Percentiles rank a stretch among this genome's conserved stretches.
phyloP scores from a whole-genome alignment of 176 grass and related monocot genomes.

The Carex pumila region DNA sequence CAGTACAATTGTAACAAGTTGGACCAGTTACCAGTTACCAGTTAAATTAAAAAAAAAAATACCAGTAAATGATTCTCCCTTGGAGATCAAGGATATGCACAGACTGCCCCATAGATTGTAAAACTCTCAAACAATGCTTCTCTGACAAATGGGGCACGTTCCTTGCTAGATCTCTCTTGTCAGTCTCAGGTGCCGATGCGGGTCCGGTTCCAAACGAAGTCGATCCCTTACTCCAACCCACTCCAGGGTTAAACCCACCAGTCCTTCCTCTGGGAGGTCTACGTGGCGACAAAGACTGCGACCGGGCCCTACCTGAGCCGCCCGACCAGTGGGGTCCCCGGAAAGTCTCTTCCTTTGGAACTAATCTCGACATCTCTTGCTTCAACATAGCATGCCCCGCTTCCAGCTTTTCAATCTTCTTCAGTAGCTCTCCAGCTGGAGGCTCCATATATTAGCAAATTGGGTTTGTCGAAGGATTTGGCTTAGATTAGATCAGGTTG shows the following conservation, averaged over 20 bases:
- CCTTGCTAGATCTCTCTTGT: constrained; percentile 30
- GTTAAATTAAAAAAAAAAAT: constrained; percentile 5
- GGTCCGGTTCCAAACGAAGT: constrained; percentile 27
- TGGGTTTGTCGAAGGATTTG: no score
- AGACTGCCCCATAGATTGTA: constrained; percentile 79
- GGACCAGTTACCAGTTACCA: neutral
- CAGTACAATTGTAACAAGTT: neutral
- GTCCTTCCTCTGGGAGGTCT: constrained; percentile 21
- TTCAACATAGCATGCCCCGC: constrained; percentile 63
- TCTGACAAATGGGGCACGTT: constrained; percentile 43
- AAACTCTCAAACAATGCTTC: constrained; percentile 54
- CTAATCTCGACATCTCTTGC: constrained; percentile 74
- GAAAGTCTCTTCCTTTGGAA: neutral
- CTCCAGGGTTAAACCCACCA: constrained; percentile 10
- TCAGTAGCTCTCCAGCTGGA: constrained; percentile 53
- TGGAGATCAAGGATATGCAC: constrained; percentile 86
- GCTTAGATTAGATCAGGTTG: neutral
- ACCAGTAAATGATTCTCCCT: constrained; percentile 92
- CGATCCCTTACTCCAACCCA: constrained; percentile 30
- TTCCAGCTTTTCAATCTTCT: constrained; percentile 81
- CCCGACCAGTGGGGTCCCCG: neutral
- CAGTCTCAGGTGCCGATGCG: constrained; percentile 39
- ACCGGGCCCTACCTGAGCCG: constrained; percentile 10
- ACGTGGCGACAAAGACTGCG: constrained; percentile 73
- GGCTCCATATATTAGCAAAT: constrained; percentile 30